phyloP scores from a whole-genome alignment of 805 yeast species.

The Candida endomychidarum region DNA sequence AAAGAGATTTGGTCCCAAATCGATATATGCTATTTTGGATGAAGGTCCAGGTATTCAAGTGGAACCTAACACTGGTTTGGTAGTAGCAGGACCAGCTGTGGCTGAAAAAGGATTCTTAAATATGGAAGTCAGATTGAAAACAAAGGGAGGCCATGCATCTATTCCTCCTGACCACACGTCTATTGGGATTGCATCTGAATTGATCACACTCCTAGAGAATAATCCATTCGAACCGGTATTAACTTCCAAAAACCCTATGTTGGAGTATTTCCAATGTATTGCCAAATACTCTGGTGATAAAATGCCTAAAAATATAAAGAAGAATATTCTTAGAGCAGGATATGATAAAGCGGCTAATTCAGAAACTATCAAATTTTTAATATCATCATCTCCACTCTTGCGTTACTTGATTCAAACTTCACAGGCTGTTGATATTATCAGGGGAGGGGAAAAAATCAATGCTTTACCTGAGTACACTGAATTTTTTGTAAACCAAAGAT shows the following conservation, averaged over 20 bases:
- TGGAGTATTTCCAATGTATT: constrained; percentile 56
- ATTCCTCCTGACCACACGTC: constrained; percentile 81
- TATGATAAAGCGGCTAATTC: constrained; percentile 25
- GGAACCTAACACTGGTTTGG: constrained; percentile 47
- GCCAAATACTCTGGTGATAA: constrained; percentile 48
- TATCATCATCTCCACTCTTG: constrained; percentile 24
- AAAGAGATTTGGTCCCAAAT: constrained; percentile 58
- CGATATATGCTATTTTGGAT: constrained; percentile 65
- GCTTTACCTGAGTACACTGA: constrained; percentile 38
- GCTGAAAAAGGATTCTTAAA: constrained; percentile 52
- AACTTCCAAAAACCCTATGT: constrained; percentile 57
- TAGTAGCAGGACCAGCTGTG: constrained; percentile 49
- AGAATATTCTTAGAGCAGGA: constrained; percentile 36
- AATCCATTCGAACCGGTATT: constrained; percentile 52
- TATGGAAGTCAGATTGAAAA: constrained; percentile 45
- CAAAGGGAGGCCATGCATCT: constrained; percentile 81
- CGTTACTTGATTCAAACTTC: constrained; percentile 32
- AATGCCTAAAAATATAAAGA: constrained; percentile 22
- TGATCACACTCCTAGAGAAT: constrained; percentile 55
- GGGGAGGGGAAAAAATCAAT: constrained; percentile 40
- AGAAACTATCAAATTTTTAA: constrained; percentile 17
- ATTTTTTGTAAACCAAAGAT: constrained; percentile 34
- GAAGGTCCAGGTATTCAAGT: constrained; percentile 51
- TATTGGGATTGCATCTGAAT: constrained; percentile 68
- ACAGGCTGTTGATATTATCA: constrained; percentile 33